These are phyloP conservation scores for Silene conica DNA, from an alignment of 148 eudicot species.

Conservation along the genomic window DNA sequence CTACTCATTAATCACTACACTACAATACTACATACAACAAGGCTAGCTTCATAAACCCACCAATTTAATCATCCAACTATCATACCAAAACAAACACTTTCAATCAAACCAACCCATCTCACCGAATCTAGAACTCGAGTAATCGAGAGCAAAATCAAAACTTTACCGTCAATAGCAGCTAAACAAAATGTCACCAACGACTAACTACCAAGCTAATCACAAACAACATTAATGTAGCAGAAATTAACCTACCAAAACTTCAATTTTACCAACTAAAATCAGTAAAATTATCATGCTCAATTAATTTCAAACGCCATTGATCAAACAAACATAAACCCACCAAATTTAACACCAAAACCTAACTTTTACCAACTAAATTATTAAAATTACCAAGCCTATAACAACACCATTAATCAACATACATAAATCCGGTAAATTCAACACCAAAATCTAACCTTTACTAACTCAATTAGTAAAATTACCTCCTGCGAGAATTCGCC, in stretches of 20 bases:
- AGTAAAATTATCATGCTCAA: neutral
- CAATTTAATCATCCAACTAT: neutral
- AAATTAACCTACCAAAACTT: neutral
- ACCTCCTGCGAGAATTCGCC: slow-evolving; percentile 70
- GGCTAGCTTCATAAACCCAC: slow-evolving; percentile 5
- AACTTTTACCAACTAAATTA: too few relatives aligned
- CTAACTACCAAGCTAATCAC: neutral
- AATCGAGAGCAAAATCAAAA: slow-evolving; percentile 1
- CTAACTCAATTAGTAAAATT: neutral
- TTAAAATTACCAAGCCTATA: too few relatives aligned
- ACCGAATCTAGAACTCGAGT: too few relatives aligned
- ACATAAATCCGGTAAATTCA: too few relatives aligned
- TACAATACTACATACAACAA: too few relatives aligned
- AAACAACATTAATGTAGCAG: neutral
- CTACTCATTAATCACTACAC: too few relatives aligned
- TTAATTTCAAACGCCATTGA: neutral
- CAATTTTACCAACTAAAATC: neutral
- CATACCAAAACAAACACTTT: neutral
- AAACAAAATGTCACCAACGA: neutral
- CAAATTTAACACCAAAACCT: neutral
- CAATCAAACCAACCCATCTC: neutral
- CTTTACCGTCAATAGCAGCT: neutral
- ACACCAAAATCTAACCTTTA: too few relatives aligned
- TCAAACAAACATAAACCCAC: neutral
- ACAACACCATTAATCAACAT: too few relatives aligned